A percentile compares a stretch with the other conserved stretches of the same genome.
These are phyloP conservation scores for Populus simonii DNA, from an alignment of 345 rosid genomes.

Conservation along the genomic window DNA sequence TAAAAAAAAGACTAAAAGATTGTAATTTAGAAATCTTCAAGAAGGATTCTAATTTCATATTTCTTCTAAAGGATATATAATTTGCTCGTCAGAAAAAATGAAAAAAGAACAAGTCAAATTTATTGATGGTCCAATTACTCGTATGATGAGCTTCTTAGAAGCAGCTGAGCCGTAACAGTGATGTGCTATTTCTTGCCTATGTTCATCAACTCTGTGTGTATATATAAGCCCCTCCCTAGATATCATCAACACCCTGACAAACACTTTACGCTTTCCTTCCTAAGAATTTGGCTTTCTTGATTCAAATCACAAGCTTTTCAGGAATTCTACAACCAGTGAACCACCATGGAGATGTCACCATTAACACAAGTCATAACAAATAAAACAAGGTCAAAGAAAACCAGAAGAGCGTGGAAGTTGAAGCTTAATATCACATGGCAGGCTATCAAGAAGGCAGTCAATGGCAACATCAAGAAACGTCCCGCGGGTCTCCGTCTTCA, in stretches of 20 bases:
- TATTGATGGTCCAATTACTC: too few relatives aligned
- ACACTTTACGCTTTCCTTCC: not conserved
- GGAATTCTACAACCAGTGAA: not conserved
- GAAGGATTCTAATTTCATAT: too few relatives aligned
- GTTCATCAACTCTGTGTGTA: not conserved
- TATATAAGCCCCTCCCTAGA: not conserved
- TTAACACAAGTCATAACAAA: constrained; percentile 14
- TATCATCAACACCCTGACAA: not conserved
- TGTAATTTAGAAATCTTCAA: too few relatives aligned
- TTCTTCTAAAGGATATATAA: too few relatives aligned
- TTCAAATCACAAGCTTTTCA: not conserved
- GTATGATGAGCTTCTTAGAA: not conserved
- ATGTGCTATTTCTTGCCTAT: not conserved
- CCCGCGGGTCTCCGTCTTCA: constrained; percentile 12
- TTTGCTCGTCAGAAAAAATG: too few relatives aligned
- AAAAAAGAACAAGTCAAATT: too few relatives aligned
- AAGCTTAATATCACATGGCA: constrained; percentile 42
- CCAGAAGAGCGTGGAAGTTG: constrained; percentile 33
- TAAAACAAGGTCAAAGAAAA: constrained; percentile 29
- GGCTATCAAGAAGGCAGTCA: constrained; percentile 31
- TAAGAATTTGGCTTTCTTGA: not conserved
- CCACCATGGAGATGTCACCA: constrained; percentile 28
- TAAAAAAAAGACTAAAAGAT: too few relatives aligned
- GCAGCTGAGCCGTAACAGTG: not conserved
- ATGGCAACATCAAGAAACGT: constrained; percentile 15